phyloP scores from a whole-genome alignment of 2,329 filamentous ascomycete genomes.

The Trichoderma endophyticum region DNA sequence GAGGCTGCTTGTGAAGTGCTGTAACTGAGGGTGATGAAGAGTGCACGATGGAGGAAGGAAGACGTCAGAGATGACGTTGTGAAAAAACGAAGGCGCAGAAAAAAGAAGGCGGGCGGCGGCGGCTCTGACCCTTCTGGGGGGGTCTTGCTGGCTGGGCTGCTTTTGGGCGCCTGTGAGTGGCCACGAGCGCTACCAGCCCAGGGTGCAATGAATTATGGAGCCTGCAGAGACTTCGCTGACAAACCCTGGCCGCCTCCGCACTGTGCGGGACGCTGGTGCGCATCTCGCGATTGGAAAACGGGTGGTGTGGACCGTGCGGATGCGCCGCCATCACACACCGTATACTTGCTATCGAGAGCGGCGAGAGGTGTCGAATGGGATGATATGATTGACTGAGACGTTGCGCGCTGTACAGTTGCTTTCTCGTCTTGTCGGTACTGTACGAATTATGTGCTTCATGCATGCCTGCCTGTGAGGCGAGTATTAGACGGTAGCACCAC shows the following conservation, averaged over 20 bases:
- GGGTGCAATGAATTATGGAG: constrained; percentile 23
- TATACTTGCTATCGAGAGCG: background rate
- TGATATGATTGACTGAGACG: background rate
- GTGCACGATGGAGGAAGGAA: constrained; percentile 37
- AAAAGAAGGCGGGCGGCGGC: constrained; percentile 31
- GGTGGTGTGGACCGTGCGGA: background rate
- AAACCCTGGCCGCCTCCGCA: constrained; percentile 7
- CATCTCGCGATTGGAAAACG: constrained; percentile 3
- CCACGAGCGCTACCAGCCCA: constrained; percentile 21
- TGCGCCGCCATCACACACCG: background rate
- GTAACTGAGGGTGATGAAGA: constrained; percentile 32
- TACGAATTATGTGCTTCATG: background rate
- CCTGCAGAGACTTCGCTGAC: constrained; percentile 19
- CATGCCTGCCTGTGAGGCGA: background rate
- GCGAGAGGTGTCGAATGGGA: background rate
- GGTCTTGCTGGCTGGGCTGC: constrained; percentile 11
- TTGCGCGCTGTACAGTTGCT: background rate
- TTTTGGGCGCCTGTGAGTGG: constrained; percentile 7
- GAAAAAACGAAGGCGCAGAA: constrained; percentile 37
- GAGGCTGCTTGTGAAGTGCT: constrained; percentile 15
- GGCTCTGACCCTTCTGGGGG: constrained; percentile 19
- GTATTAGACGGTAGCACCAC: background rate
- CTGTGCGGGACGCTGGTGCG: constrained; percentile 15
- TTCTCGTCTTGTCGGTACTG: background rate
- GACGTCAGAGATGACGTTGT: constrained; percentile 50